Evolutionary conservation across 2,329 filamentous ascomycete species (phyloP).

Genomic region (Xylariaceae sp.): DNA sequence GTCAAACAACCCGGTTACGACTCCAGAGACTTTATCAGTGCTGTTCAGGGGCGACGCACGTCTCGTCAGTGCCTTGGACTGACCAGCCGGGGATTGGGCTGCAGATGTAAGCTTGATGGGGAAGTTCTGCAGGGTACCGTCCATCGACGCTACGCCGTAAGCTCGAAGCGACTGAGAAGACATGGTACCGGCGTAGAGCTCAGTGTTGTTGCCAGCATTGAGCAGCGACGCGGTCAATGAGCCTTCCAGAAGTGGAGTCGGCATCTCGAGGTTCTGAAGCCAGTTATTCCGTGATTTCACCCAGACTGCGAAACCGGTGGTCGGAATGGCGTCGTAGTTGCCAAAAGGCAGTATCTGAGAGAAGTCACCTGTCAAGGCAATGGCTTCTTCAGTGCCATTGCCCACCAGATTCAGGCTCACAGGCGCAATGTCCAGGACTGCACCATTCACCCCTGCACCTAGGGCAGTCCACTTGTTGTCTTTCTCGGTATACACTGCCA

Average conservation of each 20-base stretch:
- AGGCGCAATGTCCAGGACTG: constrained; percentile 67
- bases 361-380: constrained; percentile 79
- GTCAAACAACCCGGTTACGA: constrained; percentile 77
- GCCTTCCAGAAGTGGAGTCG: constrained; percentile 64
- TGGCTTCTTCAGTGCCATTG: constrained; percentile 62
- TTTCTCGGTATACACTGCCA: constrained; percentile 69
- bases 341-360: constrained; percentile 64
- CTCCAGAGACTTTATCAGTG: constrained; percentile 50
- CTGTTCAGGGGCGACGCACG: constrained; percentile 39
- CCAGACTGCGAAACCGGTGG: constrained; percentile 83
- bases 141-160: constrained; percentile 65
- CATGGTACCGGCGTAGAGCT: constrained; percentile 79
- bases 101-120: constrained; percentile 50
- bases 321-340: constrained; percentile 54
- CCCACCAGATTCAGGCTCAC: constrained; percentile 73
- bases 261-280: constrained; percentile 70
- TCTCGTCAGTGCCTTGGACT: constrained; percentile 38
- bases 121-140: constrained; percentile 48
- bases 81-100: constrained; percentile 23
- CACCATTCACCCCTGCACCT: constrained; percentile 79
- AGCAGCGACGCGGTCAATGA: constrained; percentile 63
- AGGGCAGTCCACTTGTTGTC: constrained; percentile 70
- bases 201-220: constrained; percentile 55
- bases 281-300: constrained; percentile 80
- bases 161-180: constrained; percentile 68